Conservation (phyloP, 140 eudicot genomes). For the Erigeron philadelphicus region DNA sequence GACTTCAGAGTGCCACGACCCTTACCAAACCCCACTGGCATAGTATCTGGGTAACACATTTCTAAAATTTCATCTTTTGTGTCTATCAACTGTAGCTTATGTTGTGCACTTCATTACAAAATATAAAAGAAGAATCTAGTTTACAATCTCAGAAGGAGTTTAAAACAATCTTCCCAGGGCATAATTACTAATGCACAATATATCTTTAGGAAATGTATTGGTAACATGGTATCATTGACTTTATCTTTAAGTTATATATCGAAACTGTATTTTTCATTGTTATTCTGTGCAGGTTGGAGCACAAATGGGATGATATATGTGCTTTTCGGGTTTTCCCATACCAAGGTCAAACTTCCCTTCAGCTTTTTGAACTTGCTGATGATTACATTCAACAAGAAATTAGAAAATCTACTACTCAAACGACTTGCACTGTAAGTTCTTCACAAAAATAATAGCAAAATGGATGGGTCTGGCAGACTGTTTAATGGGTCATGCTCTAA, state of each 20-base stretch:
- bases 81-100: not conserved
- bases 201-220: not conserved
- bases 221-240: not conserved
- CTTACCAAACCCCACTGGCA: slow-evolving; percentile 45
- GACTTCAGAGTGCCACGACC: slow-evolving; percentile 78
- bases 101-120: not conserved
- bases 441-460: not conserved
- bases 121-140: not conserved
- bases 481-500: not conserved
- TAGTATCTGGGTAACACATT: slow-evolving; percentile 44
- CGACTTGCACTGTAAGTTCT: slow-evolving; percentile 57
- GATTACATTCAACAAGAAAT: slow-evolving; percentile 85
- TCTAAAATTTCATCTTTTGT: not conserved
- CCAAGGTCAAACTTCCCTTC: slow-evolving; percentile 60
- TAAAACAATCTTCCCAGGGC: not conserved
- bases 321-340: slow-evolving; percentile 64
- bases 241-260: not conserved
- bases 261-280: not conserved
- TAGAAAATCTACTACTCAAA: slow-evolving; percentile 47
- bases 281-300: slow-evolving; percentile 40
- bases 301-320: slow-evolving; percentile 74
- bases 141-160: not conserved
- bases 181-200: not conserved
- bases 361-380: slow-evolving; percentile 72
- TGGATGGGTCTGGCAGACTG: not conserved